Evolutionary conservation across 306 rosid species (phyloP), one percentile per base, ranked within the genome.

Genomic region (Bauhinia variegata): DNA sequence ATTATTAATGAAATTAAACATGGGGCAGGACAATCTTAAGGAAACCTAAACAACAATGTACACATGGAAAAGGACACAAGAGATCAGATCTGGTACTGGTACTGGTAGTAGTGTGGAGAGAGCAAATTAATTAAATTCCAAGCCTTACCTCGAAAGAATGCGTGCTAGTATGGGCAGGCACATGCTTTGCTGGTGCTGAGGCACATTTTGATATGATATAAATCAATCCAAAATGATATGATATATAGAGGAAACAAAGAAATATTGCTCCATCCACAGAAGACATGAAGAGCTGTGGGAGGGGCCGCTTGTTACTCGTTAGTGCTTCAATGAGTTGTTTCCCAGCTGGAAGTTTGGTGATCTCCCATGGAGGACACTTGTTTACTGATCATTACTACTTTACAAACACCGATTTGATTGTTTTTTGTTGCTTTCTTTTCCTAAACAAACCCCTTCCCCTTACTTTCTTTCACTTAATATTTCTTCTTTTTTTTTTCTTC

Each of bases 281-380:
- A 77, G 88, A 80, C 89, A 86, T 39, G 37, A 66, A 72, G 63
- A 76, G 83, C 60, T 71, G 83, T 62, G 81, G 79, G 78, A 71
- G 68, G 87, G 84, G 58, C 85, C 66, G 72, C 60, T 76, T 73
- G 51, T 65, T 71, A 34, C 33, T 68, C 43, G 66, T 67, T 71
- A 82, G 81, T 82, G 88, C 82, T 84, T 68, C 52, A 85, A 85
- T 85, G 95, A 88, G 91, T 88, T 83, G 95, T 88, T 88, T 88
- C 86, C 87, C 91, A 79, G 72, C 79, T 72, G 69, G 81, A 76
- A 75, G 68, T 82, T 65, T 62, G 69, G 74, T 67, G n/a, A 77
- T 70, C 69, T 63, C 68, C 75, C 56, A 65, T 51, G 83, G 65
- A 66, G 61, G 17, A 28, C 76, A 77, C 7, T 68, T 74, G 54